Percentiles rank a stretch among this genome's conserved stretches.
Conservation (phyloP, 129 eudicot genomes). For the Daucus carota region DH1_v3.0 NC_030381.2:47565001-47565500, state of each 20-base stretch:
- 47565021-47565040: neutral
- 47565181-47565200: conserved; percentile 14
- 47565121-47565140: conserved; percentile 15
- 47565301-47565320: conserved; percentile 12
- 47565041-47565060: conserved; percentile 13
- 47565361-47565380: conserved; percentile 18
- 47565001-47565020: too few relatives aligned
- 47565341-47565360: conserved; percentile 25
- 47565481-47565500: conserved; percentile 14
- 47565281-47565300: conserved; percentile 17
- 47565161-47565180: conserved; percentile 20
- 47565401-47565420: conserved; percentile 14
- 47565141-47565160: conserved; percentile 4
- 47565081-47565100: conserved; percentile 13
- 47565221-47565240: conserved; percentile 19
- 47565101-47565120: conserved; percentile 11
- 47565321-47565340: conserved; percentile 11
- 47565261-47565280: conserved; percentile 16
- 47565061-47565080: conserved; percentile 13
- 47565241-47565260: conserved; percentile 9
- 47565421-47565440: conserved; percentile 26
- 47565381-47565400: conserved; percentile 5
- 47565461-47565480: conserved; percentile 15
- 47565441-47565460: conserved; percentile 14
- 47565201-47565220: conserved; percentile 9